These are phyloP conservation scores for Schizochytrium sp. DNA, from an alignment of 108 stramenopile species.

Conservation along the genomic window DNA sequence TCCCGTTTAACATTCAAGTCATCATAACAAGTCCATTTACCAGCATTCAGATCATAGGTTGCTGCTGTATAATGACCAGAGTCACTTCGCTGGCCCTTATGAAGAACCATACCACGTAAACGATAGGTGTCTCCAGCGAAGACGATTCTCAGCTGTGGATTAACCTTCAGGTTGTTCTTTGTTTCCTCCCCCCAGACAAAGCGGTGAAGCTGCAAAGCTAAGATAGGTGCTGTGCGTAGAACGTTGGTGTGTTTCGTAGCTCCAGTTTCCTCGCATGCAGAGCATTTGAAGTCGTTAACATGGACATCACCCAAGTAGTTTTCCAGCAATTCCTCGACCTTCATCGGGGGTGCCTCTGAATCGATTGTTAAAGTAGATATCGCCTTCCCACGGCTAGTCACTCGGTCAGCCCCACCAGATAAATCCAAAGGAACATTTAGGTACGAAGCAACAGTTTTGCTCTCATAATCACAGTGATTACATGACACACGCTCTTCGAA, in stretches of 20 bases:
- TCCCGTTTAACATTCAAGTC: neutral
- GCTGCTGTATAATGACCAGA: conserved; percentile 52
- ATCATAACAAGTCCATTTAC: neutral
- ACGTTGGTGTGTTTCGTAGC: neutral
- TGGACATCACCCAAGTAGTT: neutral
- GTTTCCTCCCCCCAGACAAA: neutral
- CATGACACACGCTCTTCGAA: neutral
- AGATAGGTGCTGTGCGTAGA: too few species aligned
- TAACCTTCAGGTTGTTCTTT: neutral
- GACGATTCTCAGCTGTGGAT: neutral
- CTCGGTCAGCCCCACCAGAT: neutral
- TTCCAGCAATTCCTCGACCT: neutral
- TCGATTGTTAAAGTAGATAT: neutral
- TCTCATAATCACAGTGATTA: neutral
- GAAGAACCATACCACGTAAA: conserved; percentile 28
- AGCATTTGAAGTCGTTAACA: conserved; percentile 10
- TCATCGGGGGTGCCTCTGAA: neutral
- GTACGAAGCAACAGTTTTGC: neutral
- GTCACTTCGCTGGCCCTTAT: neutral
- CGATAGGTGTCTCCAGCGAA: neutral
- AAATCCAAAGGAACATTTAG: neutral
- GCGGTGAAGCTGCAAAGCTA: conserved; percentile 50
- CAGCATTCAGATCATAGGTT: neutral
- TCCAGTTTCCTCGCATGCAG: neutral
- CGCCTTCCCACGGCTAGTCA: neutral